Evolutionary conservation across 306 rosid genomes (phyloP).

Genomic region (Rubus idaeus): DNA sequence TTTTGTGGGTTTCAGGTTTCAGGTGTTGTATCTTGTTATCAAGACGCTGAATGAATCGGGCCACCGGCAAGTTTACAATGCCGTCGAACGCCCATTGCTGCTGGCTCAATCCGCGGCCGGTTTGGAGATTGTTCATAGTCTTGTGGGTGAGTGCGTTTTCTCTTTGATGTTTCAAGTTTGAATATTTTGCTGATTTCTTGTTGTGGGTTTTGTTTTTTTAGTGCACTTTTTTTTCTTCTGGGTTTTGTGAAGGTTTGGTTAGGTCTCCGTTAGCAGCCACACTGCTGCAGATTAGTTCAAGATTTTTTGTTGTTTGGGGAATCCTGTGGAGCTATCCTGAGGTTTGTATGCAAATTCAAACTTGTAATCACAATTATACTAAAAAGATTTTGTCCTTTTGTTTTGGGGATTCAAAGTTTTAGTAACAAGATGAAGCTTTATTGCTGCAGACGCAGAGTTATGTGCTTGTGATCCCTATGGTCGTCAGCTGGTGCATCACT

Average conservation of each 20-base stretch:
- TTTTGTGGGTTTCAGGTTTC: constrained; percentile 44
- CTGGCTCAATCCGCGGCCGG: constrained; percentile 80
- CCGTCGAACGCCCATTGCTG: constrained; percentile 68
- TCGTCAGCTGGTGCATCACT: constrained; percentile 76
- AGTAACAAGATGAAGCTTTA: constrained; percentile 14
- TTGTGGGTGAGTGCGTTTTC: constrained; percentile 63
- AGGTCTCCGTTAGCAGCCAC: constrained; percentile 86
- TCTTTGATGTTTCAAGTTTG: constrained; percentile 2
- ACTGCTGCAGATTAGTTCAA: constrained; percentile 76
- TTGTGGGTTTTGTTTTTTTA: constrained; percentile 15
- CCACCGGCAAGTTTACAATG: constrained; percentile 62
- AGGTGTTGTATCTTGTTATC: constrained; percentile 57
- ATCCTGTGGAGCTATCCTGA: constrained; percentile 85
- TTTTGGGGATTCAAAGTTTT: background rate
- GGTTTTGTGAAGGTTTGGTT: constrained; percentile 56
- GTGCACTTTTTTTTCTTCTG: background rate
- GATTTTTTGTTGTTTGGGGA: constrained; percentile 77
- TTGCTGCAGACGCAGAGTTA: constrained; percentile 54
- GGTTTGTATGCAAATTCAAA: constrained; percentile 36
- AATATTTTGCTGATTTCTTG: background rate
- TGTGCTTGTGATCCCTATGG: constrained; percentile 62
- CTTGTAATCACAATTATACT: background rate
- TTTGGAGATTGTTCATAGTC: constrained; percentile 85
- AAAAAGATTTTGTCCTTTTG: background rate
- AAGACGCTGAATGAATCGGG: constrained; percentile 62